Percentiles rank a stretch among this genome's conserved stretches.
Evolutionary conservation across 2,329 filamentous ascomycete species (phyloP).

Genomic region (Penicillium frequentans): DNA sequence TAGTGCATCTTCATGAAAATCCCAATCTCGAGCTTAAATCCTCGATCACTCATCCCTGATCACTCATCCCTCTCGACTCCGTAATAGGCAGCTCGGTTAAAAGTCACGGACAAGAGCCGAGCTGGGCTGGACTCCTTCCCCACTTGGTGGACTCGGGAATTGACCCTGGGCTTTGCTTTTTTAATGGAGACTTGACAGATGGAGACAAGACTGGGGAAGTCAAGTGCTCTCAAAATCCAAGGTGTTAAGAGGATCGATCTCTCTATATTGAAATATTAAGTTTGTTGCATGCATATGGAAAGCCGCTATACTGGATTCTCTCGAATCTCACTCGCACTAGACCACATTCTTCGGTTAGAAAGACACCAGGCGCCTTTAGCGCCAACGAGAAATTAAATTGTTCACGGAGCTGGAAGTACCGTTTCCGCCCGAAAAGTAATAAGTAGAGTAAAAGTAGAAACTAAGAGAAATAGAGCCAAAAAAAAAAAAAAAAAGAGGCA

Average conservation of each 20-base stretch:
- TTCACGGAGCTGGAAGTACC: not conserved
- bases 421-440: conserved; percentile 14
- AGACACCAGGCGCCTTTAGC: conserved; percentile 13
- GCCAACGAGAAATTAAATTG: conserved; percentile 3
- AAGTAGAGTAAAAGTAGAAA: not conserved
- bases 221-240: no score
- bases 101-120: not conserved
- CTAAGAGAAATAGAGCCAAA: not conserved
- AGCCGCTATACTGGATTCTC: not conserved
- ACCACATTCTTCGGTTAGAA: not conserved
- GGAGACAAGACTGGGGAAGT: not conserved
- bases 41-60: no score
- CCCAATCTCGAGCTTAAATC: no score
- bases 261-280: no score
- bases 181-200: not conserved
- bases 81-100: not conserved
- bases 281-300: not conserved
- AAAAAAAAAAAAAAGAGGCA: not conserved
- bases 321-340: not conserved
- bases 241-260: no score
- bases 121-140: not conserved
- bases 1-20: no score
- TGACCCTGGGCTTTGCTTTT: not conserved
- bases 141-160: not conserved
- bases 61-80: no score